Conservation (phyloP, 2,329 filamentous ascomycete genomes). For the Sclerotinia trifoliorum region DNA sequence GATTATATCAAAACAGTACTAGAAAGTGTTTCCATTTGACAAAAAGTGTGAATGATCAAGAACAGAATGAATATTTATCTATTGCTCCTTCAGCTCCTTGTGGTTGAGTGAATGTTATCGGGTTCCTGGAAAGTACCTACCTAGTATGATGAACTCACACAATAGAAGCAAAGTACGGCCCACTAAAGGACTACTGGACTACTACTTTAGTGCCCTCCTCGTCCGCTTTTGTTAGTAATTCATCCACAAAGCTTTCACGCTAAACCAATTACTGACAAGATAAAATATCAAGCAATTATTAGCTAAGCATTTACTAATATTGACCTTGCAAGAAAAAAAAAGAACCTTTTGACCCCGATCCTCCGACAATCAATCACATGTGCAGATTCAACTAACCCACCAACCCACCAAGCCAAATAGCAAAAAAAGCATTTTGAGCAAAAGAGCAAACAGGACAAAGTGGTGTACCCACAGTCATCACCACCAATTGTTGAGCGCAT, state of each 20-base stretch:
- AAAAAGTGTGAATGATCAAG: neutral
- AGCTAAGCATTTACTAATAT: neutral
- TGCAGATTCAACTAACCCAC: conserved; percentile 3
- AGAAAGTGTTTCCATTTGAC: conserved; percentile 7
- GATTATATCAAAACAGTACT: neutral
- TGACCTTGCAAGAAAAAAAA: conserved; percentile 14
- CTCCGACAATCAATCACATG: conserved; percentile 14
- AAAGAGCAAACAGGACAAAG: conserved; percentile 21
- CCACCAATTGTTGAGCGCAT: neutral
- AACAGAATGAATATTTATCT: neutral
- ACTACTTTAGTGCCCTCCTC: neutral
- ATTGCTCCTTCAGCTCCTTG: neutral
- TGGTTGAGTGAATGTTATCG: conserved; percentile 1
- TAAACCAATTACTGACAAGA: neutral
- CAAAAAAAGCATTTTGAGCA: conserved; percentile 17
- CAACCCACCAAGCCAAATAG: conserved; percentile 21
- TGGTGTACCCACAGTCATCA: conserved; percentile 6
- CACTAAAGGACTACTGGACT: conserved; percentile 7
- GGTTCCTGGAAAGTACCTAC: neutral
- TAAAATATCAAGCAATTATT: too few species aligned
- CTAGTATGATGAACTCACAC: conserved; percentile 1
- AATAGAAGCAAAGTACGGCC: neutral
- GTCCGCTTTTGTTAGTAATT: conserved; percentile 3
- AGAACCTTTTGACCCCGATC: neutral
- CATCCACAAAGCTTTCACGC: neutral